Evolutionary conservation across 768 basidiomycete genomes (phyloP), one percentile per base, ranked within the genome.

Genomic region (Pleurotus sapidus): DNA sequence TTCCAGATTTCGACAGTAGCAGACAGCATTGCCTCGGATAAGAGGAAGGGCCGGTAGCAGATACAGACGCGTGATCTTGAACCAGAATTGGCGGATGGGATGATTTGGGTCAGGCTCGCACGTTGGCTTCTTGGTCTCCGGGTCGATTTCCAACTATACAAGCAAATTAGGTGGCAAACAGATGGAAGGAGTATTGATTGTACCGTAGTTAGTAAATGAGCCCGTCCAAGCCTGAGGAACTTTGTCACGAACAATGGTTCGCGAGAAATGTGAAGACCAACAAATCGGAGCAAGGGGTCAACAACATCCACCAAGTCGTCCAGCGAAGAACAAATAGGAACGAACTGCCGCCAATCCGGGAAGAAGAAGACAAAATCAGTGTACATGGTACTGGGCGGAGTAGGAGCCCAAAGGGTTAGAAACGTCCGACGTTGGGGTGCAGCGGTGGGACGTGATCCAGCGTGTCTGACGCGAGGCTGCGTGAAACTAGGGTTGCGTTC

Each of bases 1-100:
- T 87, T 85, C 97, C 97, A 99, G 6, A 98, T 79, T 64, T 98
- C 95, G 46, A 90, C 88, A 24, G 93, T 91, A 69, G n/a, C 89
- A 92, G 20, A 93, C 89, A 5, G 93, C 89, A 65, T 95, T 94
- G 38, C 88, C 87, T 27, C 86, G 83, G 58, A 93, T 88, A 47
- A 96, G 80, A 46, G 95, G 86, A 12, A 98, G 77, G 2, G 93
- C 88, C 2, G 97, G 96, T 1, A 99, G 81, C 39, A 98, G 78
- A 67, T 91, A 90, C 17, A 82, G 67, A 4, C 95, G 88, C 56
- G 93, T 68, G 55, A 95, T 77, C 65, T 82, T 84, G 69, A 88
- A 84, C 97, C 96, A 99, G 62, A 93, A 88, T n/a, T 70, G 56
- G n/a, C 84, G 81, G 37, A 86, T 74, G 25, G 88, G 87, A 67